These are phyloP conservation scores for Begonia peltatifolia DNA, from an alignment of 306 rosid species.

Conservation along the genomic window DNA sequence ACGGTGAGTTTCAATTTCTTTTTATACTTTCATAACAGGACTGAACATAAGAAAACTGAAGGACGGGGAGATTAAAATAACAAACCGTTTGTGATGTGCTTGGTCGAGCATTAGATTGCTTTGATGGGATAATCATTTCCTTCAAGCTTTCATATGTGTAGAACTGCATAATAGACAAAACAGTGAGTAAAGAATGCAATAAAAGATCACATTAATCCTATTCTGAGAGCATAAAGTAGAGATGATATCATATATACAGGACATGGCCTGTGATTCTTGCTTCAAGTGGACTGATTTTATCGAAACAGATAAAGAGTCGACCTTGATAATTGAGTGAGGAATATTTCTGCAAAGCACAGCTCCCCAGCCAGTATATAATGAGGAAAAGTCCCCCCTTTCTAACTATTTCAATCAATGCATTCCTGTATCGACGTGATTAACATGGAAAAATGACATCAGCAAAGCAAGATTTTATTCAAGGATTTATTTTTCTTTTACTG, in stretches of 20 bases:
- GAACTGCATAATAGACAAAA: conserved; percentile 41
- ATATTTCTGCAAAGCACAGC: conserved; percentile 91
- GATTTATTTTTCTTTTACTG: too few species aligned
- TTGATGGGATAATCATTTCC: conserved; percentile 33
- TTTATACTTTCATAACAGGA: too few species aligned
- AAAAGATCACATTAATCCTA: too few species aligned
- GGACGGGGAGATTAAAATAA: conserved; percentile 4
- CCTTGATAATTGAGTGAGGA: conserved; percentile 94
- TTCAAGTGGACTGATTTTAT: conserved; percentile 9
- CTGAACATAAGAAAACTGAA: too few species aligned
- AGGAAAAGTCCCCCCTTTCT: conserved; percentile 61
- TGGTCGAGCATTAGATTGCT: conserved; percentile 25
- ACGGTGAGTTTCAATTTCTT: too few species aligned
- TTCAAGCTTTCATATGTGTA: conserved; percentile 85
- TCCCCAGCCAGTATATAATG: conserved; percentile 88
- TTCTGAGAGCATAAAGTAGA: conserved; percentile 4
- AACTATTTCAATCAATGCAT: conserved; percentile 53
- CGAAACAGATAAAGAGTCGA: conserved; percentile 19
- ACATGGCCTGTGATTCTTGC: not conserved
- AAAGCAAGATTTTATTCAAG: too few species aligned
- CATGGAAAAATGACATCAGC: too few species aligned
- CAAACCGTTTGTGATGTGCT: conserved; percentile 60
- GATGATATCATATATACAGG: conserved; percentile 3
- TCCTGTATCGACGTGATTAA: conserved; percentile 31
- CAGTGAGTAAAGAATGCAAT: conserved; percentile 1